Conservation (phyloP, 2,329 filamentous ascomycete species). For the Chaetomium sp. region DNA sequence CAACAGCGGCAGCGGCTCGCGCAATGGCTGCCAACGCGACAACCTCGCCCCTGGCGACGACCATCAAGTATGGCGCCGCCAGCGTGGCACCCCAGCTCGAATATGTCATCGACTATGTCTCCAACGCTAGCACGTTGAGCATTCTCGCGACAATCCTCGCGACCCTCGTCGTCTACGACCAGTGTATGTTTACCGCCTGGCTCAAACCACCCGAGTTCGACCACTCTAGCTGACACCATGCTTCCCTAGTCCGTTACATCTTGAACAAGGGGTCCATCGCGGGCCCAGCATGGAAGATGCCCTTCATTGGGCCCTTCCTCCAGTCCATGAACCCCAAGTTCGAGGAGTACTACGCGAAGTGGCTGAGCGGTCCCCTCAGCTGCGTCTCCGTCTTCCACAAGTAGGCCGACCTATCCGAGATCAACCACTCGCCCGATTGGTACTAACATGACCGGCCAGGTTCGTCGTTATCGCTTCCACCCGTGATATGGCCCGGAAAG, state of each 20-base stretch:
- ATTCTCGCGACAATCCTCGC: slow-evolving; percentile 71
- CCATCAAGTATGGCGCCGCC: slow-evolving; percentile 54
- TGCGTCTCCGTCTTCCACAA: slow-evolving; percentile 99
- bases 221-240: slow-evolving; percentile 21
- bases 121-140: slow-evolving; percentile 62
- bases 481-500: slow-evolving; percentile 92
- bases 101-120: slow-evolving; percentile 56
- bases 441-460: slow-evolving; percentile 48
- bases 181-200: slow-evolving; percentile 65
- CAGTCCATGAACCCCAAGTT: slow-evolving; percentile 92
- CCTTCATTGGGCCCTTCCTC: slow-evolving; percentile 94
- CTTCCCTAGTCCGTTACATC: slow-evolving; percentile 68
- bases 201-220: background rate
- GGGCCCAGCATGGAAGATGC: slow-evolving; percentile 74
- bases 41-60: slow-evolving; percentile 68
- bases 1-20: slow-evolving; percentile 14
- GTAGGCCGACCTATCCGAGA: slow-evolving; percentile 52
- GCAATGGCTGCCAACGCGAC: slow-evolving; percentile 64
- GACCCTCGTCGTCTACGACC: slow-evolving; percentile 79
- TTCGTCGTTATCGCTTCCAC: slow-evolving; percentile 97
- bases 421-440: background rate
- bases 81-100: slow-evolving; percentile 59
- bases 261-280: slow-evolving; percentile 74
- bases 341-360: slow-evolving; percentile 87
- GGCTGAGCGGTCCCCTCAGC: slow-evolving; percentile 86